These are phyloP conservation scores for Globisporangium okanoganense DNA, from an alignment of 352 stramenopile species.

Conservation along the genomic window DNA sequence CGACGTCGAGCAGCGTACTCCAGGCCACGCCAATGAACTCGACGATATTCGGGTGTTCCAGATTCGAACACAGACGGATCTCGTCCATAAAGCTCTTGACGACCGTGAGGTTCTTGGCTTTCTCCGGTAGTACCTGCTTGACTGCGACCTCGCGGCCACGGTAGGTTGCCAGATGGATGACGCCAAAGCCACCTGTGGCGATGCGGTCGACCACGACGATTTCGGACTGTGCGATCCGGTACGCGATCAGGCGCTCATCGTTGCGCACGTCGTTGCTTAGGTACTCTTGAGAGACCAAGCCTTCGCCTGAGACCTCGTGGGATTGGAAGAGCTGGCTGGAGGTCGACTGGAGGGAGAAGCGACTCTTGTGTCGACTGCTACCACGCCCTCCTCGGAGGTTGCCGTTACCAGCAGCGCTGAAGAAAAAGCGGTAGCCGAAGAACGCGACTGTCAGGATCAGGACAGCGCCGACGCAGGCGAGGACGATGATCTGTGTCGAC, in stretches of 20 bases:
- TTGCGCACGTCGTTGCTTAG: constrained; percentile 63
- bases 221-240: constrained; percentile 43
- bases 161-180: constrained; percentile 48
- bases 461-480: background rate
- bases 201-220: constrained; percentile 37
- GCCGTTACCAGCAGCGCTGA: background rate
- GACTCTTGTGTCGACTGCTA: constrained; percentile 6
- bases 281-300: constrained; percentile 21
- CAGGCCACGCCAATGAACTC: constrained; percentile 46
- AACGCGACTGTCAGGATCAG: background rate
- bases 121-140: constrained; percentile 37
- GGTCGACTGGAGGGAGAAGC: constrained; percentile 15
- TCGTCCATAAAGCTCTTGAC: constrained; percentile 52
- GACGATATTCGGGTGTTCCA: constrained; percentile 54
- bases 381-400: constrained; percentile 9
- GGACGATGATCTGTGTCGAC: background rate
- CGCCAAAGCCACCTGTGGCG: constrained; percentile 53
- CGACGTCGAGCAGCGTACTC: constrained; percentile 45
- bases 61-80: constrained; percentile 53
- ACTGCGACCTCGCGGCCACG: constrained; percentile 29
- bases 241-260: constrained; percentile 51
- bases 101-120: constrained; percentile 19
- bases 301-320: constrained; percentile 3
- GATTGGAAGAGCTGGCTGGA: constrained; percentile 16
- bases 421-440: background rate